A percentile compares a stretch with the other conserved stretches of the same genome.
Evolutionary conservation across 768 basidiomycete species (phyloP).

Genomic region (Naganishia friedmannii): DNA sequence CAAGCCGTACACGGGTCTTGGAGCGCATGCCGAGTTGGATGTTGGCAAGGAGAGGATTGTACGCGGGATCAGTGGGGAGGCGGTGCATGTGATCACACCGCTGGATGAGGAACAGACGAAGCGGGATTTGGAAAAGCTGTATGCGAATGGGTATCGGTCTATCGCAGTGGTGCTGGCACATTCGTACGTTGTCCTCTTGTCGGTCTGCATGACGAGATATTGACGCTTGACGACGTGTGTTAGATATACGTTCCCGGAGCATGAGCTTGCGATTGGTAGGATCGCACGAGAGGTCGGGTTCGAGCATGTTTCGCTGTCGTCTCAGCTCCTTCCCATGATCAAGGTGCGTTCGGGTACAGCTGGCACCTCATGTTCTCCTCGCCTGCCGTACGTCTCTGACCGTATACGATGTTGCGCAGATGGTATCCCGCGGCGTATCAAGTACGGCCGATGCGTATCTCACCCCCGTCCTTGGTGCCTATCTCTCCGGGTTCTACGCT

Average conservation of each 20-base stretch:
- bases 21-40: constrained; percentile 54
- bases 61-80: constrained; percentile 79
- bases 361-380: not conserved
- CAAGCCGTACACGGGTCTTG: constrained; percentile 70
- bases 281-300: constrained; percentile 82
- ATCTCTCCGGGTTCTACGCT: constrained; percentile 84
- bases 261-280: constrained; percentile 70
- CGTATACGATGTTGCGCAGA: constrained; percentile 41
- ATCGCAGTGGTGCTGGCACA: constrained; percentile 86
- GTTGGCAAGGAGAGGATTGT: constrained; percentile 60
- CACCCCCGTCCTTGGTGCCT: constrained; percentile 77
- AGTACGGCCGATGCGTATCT: constrained; percentile 94
- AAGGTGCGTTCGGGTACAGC: not conserved
- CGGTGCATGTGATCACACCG: constrained; percentile 73
- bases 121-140: constrained; percentile 66
- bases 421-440: constrained; percentile 87
- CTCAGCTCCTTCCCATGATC: constrained; percentile 53
- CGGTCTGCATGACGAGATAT: not conserved
- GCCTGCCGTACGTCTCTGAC: not conserved
- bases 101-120: constrained; percentile 65
- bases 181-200: constrained; percentile 56
- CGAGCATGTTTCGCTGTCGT: constrained; percentile 80
- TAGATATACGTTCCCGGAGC: constrained; percentile 70
- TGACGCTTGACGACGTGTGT: no score
- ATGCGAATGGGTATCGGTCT: constrained; percentile 78